Percentiles rank a stretch among this genome's conserved stretches.
Conservation (phyloP, 371 early-diverging fungal genomes). For the Quaeritorhiza haematococci region DNA sequence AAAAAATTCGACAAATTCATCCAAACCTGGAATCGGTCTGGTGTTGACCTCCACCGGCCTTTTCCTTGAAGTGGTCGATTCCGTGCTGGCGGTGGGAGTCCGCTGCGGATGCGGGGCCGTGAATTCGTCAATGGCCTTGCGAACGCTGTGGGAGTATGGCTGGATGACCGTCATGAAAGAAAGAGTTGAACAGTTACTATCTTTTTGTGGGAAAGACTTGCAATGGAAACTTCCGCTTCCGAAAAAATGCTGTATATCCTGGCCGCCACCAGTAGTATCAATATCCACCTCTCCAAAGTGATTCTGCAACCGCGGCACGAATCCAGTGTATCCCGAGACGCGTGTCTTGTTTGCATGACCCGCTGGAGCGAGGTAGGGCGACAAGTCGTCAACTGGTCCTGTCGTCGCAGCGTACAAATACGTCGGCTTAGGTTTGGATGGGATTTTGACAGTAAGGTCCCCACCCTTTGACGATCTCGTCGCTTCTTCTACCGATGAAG, state of each 20-base stretch:
- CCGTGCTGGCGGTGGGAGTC: constrained; percentile 18
- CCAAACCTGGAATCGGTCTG: constrained; percentile 27
- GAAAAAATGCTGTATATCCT: no score
- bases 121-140: constrained; percentile 47
- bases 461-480: not conserved
- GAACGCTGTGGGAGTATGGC: constrained; percentile 41
- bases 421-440: constrained; percentile 17
- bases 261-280: no score
- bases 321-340: constrained; percentile 47
- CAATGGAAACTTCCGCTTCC: no score
- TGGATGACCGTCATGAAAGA: no score
- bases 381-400: constrained; percentile 16
- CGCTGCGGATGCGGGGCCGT: constrained; percentile 24
- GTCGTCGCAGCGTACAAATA: constrained; percentile 22
- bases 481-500: constrained; percentile 3
- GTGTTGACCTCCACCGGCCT: constrained; percentile 10
- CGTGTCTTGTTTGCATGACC: constrained; percentile 41
- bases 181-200: no score
- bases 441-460: not conserved
- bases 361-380: constrained; percentile 39
- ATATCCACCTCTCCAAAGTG: constrained; percentile 47
- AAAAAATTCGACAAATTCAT: no score
- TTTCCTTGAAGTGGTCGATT: no score
- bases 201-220: no score
- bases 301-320: constrained; percentile 45